Conservation (phyloP, 116 monocot genomes). For the Trichopus zeylanicus region DNA sequence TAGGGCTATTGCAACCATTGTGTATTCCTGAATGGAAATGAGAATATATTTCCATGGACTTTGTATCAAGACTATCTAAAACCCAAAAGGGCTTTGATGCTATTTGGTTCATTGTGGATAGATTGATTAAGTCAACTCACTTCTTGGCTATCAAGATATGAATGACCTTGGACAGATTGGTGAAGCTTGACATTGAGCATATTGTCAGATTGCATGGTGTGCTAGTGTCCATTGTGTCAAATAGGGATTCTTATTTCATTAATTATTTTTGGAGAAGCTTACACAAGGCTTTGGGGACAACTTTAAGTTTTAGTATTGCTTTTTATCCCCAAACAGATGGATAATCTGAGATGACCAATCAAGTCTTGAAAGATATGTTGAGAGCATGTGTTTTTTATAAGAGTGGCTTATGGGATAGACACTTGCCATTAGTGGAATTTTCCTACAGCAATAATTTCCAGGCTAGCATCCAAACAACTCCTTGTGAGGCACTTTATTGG, state of each 20-base stretch:
- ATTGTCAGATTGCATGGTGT: neutral
- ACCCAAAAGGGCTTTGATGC: neutral
- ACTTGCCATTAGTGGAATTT: conserved; percentile 4
- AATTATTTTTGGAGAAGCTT: neutral
- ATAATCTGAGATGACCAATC: neutral
- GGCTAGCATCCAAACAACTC: neutral
- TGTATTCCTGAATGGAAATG: neutral
- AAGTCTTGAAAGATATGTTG: neutral
- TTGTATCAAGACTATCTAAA: neutral
- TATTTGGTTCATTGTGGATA: neutral
- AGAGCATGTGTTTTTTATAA: neutral
- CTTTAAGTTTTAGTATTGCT: neutral
- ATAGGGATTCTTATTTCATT: neutral
- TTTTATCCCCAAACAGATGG: conserved; percentile 7
- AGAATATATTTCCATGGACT: neutral
- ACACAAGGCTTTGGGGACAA: neutral
- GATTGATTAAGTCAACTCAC: neutral
- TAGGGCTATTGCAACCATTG: neutral
- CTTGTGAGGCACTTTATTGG: conserved; percentile 1
- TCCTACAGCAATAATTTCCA: conserved; percentile 3
- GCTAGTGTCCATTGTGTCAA: neutral
- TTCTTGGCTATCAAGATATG: neutral
- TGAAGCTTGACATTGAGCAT: neutral
- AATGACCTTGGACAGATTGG: neutral
- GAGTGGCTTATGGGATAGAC: neutral